Evolutionary conservation across 1,284 basidiomycete genomes (phyloP).

Genomic region (Stereum hirsutum): DNA sequence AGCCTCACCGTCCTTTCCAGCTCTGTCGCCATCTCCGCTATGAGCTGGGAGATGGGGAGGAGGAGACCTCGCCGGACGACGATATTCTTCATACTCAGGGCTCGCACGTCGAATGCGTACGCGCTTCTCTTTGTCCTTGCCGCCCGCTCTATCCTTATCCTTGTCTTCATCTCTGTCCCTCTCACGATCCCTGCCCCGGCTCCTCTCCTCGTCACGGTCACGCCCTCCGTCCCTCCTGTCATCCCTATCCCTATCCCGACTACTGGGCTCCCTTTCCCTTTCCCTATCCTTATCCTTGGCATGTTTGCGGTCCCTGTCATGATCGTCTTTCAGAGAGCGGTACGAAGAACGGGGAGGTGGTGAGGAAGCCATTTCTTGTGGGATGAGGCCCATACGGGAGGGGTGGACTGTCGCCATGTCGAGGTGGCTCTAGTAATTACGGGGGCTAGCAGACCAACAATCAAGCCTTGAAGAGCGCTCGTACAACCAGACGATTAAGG

Average conservation of each 20-base stretch:
- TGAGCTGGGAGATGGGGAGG: conserved; percentile 8
- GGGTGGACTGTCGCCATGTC: conserved; percentile 58
- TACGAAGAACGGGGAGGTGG: conserved; percentile 13
- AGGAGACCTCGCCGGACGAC: conserved; percentile 15
- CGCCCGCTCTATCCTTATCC: conserved; percentile 15
- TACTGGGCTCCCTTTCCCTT: too few species aligned
- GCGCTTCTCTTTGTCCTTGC: conserved; percentile 9
- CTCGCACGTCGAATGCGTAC: conserved; percentile 15
- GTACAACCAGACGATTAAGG: too few species aligned
- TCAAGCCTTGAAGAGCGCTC: too few species aligned
- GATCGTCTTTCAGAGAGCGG: background rate
- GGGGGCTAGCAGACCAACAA: too few species aligned
- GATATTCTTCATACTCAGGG: conserved; percentile 24
- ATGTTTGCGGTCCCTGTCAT: conserved; percentile 11
- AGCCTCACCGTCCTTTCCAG: too few species aligned
- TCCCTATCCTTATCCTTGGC: conserved; percentile 10
- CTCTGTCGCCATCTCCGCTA: too few species aligned
- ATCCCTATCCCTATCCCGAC: too few species aligned
- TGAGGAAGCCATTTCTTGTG: conserved; percentile 24
- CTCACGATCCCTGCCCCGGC: conserved; percentile 7
- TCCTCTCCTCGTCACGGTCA: too few species aligned
- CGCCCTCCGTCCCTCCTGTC: too few species aligned
- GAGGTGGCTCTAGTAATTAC: too few species aligned
- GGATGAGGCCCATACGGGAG: conserved; percentile 49
- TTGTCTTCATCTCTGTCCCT: background rate